Conservation (phyloP, 208 protist species). For the Trypanosoma boissoni region DNA sequence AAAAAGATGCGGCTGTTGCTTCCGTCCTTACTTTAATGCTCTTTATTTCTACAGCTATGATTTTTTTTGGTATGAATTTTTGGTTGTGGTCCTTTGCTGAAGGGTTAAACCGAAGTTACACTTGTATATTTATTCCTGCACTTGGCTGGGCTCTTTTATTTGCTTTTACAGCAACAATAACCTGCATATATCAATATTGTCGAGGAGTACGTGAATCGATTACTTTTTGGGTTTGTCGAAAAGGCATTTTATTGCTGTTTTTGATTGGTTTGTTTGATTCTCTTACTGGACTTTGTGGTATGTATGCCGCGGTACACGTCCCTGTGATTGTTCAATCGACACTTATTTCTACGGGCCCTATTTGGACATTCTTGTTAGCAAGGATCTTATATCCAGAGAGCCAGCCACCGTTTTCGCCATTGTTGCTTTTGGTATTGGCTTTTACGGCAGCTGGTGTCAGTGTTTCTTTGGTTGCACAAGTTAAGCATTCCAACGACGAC, state of each 20-base stretch:
- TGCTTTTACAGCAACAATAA: conserved; percentile 2
- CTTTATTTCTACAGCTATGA: conserved; percentile 38
- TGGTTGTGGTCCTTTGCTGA: conserved; percentile 43
- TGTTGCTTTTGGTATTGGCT: conserved; percentile 28
- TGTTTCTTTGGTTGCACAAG: conserved; percentile 33
- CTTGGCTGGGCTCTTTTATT: conserved; percentile 29
- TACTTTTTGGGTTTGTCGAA: conserved; percentile 33
- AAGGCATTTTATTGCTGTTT: conserved; percentile 28
- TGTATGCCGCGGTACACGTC: conserved; percentile 37
- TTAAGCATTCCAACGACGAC: conserved; percentile 20
- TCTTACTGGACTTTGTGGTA: conserved; percentile 33
- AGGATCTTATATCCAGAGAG: conserved; percentile 33
- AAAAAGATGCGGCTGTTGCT: conserved; percentile 8
- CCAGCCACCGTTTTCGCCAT: conserved; percentile 25
- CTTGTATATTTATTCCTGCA: conserved; percentile 33
- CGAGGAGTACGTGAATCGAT: conserved; percentile 11
- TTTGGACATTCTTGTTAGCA: conserved; percentile 42
- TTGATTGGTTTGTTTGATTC: conserved; percentile 48
- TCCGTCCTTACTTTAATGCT: conserved; percentile 24
- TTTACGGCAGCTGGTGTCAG: conserved; percentile 26
- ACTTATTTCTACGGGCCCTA: conserved; percentile 40
- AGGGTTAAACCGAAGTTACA: conserved; percentile 36
- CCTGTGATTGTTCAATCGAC: conserved; percentile 38
- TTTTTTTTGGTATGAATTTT: conserved; percentile 51
- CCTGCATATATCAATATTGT: conserved; percentile 12